phyloP scores from a whole-genome alignment of 2,329 filamentous ascomycete genomes.

The Aspergillus jensenii region DNA sequence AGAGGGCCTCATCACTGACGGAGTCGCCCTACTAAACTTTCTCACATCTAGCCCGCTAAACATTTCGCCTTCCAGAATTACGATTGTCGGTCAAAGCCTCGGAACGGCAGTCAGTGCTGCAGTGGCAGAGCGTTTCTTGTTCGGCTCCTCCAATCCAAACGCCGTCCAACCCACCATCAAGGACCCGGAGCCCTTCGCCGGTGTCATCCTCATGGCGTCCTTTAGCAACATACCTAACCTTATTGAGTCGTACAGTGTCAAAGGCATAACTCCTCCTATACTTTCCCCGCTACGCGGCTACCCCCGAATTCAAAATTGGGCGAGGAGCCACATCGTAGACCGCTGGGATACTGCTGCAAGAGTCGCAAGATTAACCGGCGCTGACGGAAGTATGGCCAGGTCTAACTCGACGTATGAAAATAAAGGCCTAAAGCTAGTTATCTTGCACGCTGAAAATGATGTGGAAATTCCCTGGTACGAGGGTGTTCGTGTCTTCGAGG shows the following conservation, averaged over 20 bases:
- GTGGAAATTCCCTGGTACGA: slow-evolving; percentile 72
- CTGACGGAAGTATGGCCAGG: slow-evolving; percentile 39
- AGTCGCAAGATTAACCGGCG: slow-evolving; percentile 48
- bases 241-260: slow-evolving; percentile 73
- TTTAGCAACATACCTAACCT: slow-evolving; percentile 75
- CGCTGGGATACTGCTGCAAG: slow-evolving; percentile 74
- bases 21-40: slow-evolving; percentile 70
- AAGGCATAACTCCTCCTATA: slow-evolving; percentile 71
- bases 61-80: slow-evolving; percentile 69
- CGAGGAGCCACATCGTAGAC: slow-evolving; percentile 69
- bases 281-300: slow-evolving; percentile 71
- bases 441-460: slow-evolving; percentile 82
- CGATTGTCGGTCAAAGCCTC: slow-evolving; percentile 81
- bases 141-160: slow-evolving; percentile 34
- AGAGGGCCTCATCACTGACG: slow-evolving; percentile 76
- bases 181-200: slow-evolving; percentile 66
- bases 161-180: slow-evolving; percentile 43
- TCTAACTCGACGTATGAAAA: slow-evolving; percentile 53
- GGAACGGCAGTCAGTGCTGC: slow-evolving; percentile 82
- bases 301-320: slow-evolving; percentile 61
- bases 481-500: slow-evolving; percentile 40
- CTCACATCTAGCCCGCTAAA: slow-evolving; percentile 56
- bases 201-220: slow-evolving; percentile 73
- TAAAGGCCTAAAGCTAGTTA: slow-evolving; percentile 60
- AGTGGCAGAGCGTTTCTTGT: slow-evolving; percentile 70